phyloP scores from a whole-genome alignment of 2,329 filamentous ascomycete species.

The Cytospora piceicola region DNA sequence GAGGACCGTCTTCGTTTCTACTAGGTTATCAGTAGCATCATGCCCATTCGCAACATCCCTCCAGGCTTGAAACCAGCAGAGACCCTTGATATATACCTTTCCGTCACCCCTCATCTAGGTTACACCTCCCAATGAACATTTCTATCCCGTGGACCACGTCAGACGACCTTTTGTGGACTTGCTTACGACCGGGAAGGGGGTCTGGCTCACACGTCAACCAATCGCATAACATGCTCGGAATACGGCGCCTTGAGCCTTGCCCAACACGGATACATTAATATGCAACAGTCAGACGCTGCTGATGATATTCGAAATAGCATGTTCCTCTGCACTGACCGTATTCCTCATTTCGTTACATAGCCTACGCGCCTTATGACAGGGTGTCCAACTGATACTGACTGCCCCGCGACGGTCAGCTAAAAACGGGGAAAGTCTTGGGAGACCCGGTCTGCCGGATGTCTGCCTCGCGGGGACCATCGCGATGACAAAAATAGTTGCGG shows the following conservation, averaged over 20 bases:
- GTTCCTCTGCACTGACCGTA: neutral
- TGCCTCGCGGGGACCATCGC: neutral
- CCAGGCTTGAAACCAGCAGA: neutral
- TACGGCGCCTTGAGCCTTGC: slow-evolving; percentile 11
- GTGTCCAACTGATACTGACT: neutral
- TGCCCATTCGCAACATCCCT: neutral
- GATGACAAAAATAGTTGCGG: too few relatives aligned
- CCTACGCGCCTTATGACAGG: neutral
- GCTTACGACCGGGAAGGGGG: neutral
- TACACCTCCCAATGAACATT: neutral
- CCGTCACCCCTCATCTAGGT: neutral
- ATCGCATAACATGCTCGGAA: slow-evolving; percentile 17
- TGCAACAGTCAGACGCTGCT: neutral
- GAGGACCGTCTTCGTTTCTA: neutral
- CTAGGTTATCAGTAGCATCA: neutral
- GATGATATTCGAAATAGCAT: neutral
- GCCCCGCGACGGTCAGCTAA: neutral
- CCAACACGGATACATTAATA: neutral
- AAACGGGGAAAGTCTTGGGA: neutral
- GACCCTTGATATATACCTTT: neutral
- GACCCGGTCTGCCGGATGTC: neutral
- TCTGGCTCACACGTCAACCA: neutral
- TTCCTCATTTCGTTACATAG: neutral
- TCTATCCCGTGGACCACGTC: neutral
- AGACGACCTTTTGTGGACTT: neutral